Evolutionary conservation across 768 basidiomycete genomes (phyloP).

Genomic region (Termitomyces sp.): DNA sequence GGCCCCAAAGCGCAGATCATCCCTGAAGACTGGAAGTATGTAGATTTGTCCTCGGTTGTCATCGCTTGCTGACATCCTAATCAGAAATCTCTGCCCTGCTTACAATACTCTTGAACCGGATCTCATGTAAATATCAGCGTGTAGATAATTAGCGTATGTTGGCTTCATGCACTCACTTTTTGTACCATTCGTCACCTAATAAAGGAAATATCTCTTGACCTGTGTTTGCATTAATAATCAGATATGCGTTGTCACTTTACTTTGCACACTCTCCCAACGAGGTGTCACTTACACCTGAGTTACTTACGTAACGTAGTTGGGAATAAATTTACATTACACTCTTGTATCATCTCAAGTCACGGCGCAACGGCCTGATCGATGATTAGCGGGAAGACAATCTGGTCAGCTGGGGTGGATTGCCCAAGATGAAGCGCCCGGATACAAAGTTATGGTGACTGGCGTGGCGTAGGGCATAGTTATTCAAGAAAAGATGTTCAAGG

Average conservation of each 20-base stretch:
- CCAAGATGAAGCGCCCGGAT: background rate
- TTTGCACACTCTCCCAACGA: no score
- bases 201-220: background rate
- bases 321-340: no score
- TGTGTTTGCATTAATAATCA: background rate
- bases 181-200: background rate
- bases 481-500: background rate
- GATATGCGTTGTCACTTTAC: background rate
- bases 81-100: background rate
- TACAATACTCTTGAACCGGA: background rate
- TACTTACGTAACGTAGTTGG: no score
- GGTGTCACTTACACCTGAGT: no score
- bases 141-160: background rate
- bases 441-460: background rate
- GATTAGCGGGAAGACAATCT: background rate
- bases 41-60: slow-evolving; percentile 9
- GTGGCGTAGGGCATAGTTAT: background rate
- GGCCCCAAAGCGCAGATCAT: slow-evolving; percentile 26
- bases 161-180: background rate
- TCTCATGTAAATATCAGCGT: background rate
- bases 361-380: no score
- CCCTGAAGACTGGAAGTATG: slow-evolving; percentile 22
- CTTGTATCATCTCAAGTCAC: background rate
- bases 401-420: background rate
- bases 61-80: background rate